Percentiles rank a stretch among this genome's conserved stretches.
Evolutionary conservation across 2,329 filamentous ascomycete genomes (phyloP).

Genomic region (Fusarium sp.): DNA sequence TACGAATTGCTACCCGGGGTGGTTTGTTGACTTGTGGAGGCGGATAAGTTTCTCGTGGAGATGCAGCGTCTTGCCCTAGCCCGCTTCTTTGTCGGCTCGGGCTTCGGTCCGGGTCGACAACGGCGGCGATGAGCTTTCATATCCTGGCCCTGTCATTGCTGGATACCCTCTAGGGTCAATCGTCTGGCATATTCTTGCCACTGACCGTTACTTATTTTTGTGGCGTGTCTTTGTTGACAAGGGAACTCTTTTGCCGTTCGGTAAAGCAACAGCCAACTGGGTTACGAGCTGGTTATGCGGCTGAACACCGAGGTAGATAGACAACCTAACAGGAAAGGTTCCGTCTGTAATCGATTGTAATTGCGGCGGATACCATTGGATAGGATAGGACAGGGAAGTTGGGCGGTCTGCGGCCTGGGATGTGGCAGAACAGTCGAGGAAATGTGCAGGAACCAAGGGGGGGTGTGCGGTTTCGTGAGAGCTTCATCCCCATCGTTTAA

Average conservation of each 20-base stretch:
- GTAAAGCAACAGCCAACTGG: conserved; percentile 6
- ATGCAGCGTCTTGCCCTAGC: neutral
- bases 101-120: neutral
- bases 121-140: neutral
- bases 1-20: neutral
- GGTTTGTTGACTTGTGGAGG: neutral
- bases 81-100: neutral
- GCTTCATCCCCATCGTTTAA: conserved; percentile 32
- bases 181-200: neutral
- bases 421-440: conserved; percentile 36
- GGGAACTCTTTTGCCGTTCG: neutral
- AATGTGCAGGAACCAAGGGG: conserved; percentile 22
- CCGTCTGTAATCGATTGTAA: conserved; percentile 33
- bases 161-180: neutral
- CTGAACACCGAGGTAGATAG: conserved; percentile 20
- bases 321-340: neutral
- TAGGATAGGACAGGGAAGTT: conserved; percentile 3
- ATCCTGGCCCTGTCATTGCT: neutral
- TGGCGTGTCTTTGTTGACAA: neutral
- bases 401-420: conserved; percentile 37
- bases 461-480: conserved; percentile 29
- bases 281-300: conserved; percentile 19
- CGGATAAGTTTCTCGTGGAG: neutral
- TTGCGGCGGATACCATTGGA: conserved; percentile 33
- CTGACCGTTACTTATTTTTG: neutral